Conservation (phyloP, 2,329 filamentous ascomycete genomes). For the Dothistroma pini region DNA sequence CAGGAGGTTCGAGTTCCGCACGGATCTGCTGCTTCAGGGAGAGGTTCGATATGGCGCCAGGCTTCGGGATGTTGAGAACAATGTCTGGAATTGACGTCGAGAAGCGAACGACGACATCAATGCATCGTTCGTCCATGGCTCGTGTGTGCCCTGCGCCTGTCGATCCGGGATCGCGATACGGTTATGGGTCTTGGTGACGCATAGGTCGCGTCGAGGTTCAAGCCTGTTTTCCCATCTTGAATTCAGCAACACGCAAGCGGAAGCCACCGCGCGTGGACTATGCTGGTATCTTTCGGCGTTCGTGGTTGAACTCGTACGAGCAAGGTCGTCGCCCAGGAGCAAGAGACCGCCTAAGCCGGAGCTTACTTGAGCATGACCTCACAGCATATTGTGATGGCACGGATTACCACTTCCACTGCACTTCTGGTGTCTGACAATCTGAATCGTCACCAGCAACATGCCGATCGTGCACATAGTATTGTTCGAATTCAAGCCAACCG, state of each 20-base stretch:
- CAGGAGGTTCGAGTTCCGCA: conserved; percentile 58
- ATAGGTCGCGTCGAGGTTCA: not conserved
- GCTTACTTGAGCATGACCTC: not conserved
- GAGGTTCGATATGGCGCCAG: conserved; percentile 66
- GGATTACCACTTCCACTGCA: not conserved
- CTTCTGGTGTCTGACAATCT: not conserved
- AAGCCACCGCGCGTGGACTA: too few species aligned
- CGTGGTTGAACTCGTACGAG: too few species aligned
- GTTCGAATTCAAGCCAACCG: conserved; percentile 59
- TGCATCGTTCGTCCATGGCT: conserved; percentile 7
- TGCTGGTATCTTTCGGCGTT: too few species aligned
- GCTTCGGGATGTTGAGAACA: conserved; percentile 67
- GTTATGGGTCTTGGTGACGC: not conserved
- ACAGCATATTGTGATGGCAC: not conserved
- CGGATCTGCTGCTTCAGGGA: conserved; percentile 82
- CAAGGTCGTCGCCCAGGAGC: not conserved
- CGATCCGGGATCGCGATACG: not conserved
- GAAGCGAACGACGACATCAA: conserved; percentile 87
- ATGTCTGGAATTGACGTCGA: conserved; percentile 80
- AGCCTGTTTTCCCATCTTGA: too few species aligned
- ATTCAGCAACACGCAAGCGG: too few species aligned
- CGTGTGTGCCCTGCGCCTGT: not conserved
- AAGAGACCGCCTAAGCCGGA: not conserved
- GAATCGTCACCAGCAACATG: conserved; percentile 45
- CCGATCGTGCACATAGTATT: conserved; percentile 65